Evolutionary conservation across 495 filamentous ascomycete genomes (phyloP), one percentile per base, ranked within the genome.

Genomic region (Penicillium crystallinum): DNA sequence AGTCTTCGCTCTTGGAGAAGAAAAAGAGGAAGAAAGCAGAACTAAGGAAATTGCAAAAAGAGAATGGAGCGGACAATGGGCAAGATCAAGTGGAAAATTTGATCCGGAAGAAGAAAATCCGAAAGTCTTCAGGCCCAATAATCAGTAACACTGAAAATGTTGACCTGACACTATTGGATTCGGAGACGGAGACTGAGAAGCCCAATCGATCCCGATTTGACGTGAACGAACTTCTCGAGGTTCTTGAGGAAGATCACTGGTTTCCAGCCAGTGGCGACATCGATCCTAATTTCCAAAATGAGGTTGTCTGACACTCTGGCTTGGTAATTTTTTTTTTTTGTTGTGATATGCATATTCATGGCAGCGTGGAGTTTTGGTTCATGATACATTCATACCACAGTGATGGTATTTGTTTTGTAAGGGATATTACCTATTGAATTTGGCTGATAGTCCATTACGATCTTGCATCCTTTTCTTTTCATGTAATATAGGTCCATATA

Each of bases 191-290:
- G 23, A 19, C 39, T 14, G 30, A 22, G 41, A 18, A 4, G 42
- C 17, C 18, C 37, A 42, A 15, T 40, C 37, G 39, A 41, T 30
- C 6, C 49, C 31, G n/a, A n/a, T 42, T 56, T 12, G 21, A 21
- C 2, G 18, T 52, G 9, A 48, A 57, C 14, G 60, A 72, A 42
- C 44, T 59, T 3, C 34, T 66, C 0, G 65, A 69, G 46, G 73
- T 49, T 6, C 34, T 66, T 2, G 61, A 64, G 37, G 71, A 79
- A 17, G 73, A 79, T 42, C 62, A 70, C 45, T 79, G 75, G 76
- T 78, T 71, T 67, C 75, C 72, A 17, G 54, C 55, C n/a, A 73
- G 58, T 43, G 54, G 54, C 6, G 19, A 46, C 1, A 54, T 71
- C 14, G 61, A 74, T 49, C 54, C 71, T 0, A 74, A 74, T 34